Evolutionary conservation across 1,284 basidiomycete genomes (phyloP), one percentile per base, ranked within the genome.

Genomic region (Cutaneotrichosporon sp.): DNA sequence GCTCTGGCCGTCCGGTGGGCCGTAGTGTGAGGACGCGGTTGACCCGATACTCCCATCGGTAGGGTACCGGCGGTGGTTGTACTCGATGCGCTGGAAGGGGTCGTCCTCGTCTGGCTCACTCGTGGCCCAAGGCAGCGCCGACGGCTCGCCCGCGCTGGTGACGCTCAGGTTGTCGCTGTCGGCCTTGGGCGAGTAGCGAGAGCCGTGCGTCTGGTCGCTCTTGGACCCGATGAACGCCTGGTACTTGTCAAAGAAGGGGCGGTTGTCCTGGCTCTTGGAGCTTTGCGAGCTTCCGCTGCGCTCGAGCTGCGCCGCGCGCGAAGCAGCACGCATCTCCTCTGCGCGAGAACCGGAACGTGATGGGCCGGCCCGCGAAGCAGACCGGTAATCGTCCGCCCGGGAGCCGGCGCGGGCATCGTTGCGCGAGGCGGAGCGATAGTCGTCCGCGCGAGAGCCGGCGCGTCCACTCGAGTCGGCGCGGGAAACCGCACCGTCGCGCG

Each of bases 191-290:
- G 51, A 42, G 29, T 24, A 29, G 29, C 31, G 20, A 18, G 43
- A 59, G 13, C n/a, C 33, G 43, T 66, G 64, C n/a, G 60, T 60
- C 43, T 66, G 64, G 55, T 66, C 64, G 53, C 64, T 66, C 52
- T 66, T 59, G 22, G 60, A 60, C 33, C 59, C 60, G 18, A 66
- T 51, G 66, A 76, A 69, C 59, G 74, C 72, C 70, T 83, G 82
- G 75, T 83, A 82, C 63, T 81, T 82, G 61, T 85, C 83, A 66
- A 84, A 83, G 72, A 85, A 84, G 3, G 81, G 77, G 65, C 43
- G 55, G 47, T 47, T 33, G 5, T 64, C 60, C 16, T 64, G 57
- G 20, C 62, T 59, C 42, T 52, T 36, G 16, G 38, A 24, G 5
- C 60, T 52, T 50, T 46, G 58, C 20, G 64, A 31, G 16, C 63